Base-by-base conservation (phyloP, 345 rosid genomes). In the Mallotus nudiflorus region DNA sequence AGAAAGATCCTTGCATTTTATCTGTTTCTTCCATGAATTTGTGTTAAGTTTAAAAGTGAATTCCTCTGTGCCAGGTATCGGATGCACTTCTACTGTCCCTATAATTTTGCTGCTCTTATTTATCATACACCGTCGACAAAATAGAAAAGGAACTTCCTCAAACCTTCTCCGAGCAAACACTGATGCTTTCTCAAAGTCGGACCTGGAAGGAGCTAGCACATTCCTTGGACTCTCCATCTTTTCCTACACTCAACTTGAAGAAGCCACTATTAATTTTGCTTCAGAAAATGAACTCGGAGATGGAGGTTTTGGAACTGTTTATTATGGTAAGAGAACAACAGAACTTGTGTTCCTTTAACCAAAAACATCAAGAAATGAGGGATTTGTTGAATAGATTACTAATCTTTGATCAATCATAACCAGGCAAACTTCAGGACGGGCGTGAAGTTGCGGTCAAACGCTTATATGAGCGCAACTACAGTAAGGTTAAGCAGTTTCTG, bases 401-500 rank as follows among this genome's bases (percentile, higher is more conserved):
- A 15, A 62, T 42, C 24, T 22, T 44, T 62, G 33, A 40, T 62
- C 25, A 62, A 22, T 40, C 50, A 24, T n/a, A 22, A 66, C 42
- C 61, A 67, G 71, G 71, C 12, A 68, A 39, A 25, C 54, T 56
- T 37, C 62, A 19, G 28, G 72, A 68, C 19, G 53, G 62, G 63
- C 50, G 63, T 39, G 72, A 68, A 56, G 64, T 55, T 27, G 72
- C 72, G 14, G 52, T 68, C 1, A 68, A 68, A 44, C 53, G 64
- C 42, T 59, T 68, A 33, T 42, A 55, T 28, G 53, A 54, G 42
- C 63, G 49, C 40, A 68, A 68, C 64, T 68, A 25, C 44, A 12
- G 31, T 20, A 68, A 58, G 29, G 51, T 68, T 9, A 4, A 68
- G 63, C 72, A 68, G 19, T 68, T 68, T 27, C 9, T 68, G 39